phyloP scores from a whole-genome alignment of 441 rosid species.

The Euphorbia schlechtendalii region DNA sequence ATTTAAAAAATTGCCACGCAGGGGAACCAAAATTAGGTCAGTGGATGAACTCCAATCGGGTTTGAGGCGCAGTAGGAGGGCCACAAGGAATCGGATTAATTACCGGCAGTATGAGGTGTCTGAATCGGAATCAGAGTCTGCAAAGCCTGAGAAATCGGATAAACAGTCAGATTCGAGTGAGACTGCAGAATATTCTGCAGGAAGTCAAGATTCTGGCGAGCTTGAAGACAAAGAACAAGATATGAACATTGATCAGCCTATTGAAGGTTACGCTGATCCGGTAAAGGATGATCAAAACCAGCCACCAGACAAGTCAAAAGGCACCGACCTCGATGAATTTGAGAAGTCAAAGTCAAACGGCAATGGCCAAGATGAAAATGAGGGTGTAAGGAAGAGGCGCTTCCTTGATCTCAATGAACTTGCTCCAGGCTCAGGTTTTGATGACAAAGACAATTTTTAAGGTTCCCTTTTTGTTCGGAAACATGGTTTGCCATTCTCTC shows the following conservation, averaged over 20 bases:
- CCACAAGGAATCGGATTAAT: slow-evolving; percentile 61
- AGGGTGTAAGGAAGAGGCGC: too few species aligned
- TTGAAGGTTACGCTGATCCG: slow-evolving; percentile 34
- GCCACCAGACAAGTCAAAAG: slow-evolving; percentile 40
- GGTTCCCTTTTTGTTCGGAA: slow-evolving; percentile 29
- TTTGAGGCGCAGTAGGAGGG: slow-evolving; percentile 92
- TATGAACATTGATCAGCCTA: slow-evolving; percentile 42
- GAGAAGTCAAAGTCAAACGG: too few species aligned
- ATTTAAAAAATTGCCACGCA: slow-evolving; percentile 57
- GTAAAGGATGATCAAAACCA: slow-evolving; percentile 41
- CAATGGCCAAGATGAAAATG: too few species aligned
- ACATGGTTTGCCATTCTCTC: slow-evolving; percentile 28
- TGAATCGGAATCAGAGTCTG: slow-evolving; percentile 75
- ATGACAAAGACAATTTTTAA: slow-evolving; percentile 56
- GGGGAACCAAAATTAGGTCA: slow-evolving; percentile 73
- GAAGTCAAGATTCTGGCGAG: slow-evolving; percentile 62
- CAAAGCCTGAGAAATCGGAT: slow-evolving; percentile 43
- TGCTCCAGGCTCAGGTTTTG: slow-evolving; percentile 90
- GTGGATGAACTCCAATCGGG: slow-evolving; percentile 72
- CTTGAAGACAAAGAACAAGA: slow-evolving; percentile 52
- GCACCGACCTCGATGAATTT: too few species aligned
- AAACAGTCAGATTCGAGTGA: slow-evolving; percentile 62
- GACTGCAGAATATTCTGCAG: slow-evolving; percentile 55
- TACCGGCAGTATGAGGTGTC: slow-evolving; percentile 78
- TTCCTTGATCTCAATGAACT: slow-evolving; percentile 88